These are phyloP conservation scores for Xylaria sp. DNA, from an alignment of 2,329 filamentous ascomycete genomes.

Conservation along the genomic window DNA sequence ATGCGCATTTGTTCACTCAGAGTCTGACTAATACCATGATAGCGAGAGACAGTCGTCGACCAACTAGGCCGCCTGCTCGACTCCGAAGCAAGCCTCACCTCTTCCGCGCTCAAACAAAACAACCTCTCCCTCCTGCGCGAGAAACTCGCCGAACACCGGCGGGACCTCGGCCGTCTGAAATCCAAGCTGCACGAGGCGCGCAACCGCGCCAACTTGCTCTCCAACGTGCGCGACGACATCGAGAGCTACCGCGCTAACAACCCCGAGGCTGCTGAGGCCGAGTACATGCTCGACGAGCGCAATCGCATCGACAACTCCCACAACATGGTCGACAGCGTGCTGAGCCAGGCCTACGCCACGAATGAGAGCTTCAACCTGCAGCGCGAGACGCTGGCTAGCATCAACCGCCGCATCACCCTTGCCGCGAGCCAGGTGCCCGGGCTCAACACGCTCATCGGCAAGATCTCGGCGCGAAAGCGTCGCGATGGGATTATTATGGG, in stretches of 20 bases:
- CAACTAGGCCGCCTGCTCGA: conserved; percentile 87
- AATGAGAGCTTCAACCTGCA: conserved; percentile 87
- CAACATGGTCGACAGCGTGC: conserved; percentile 79
- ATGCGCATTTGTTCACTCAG: neutral
- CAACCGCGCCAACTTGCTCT: conserved; percentile 82
- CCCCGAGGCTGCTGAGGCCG: conserved; percentile 76
- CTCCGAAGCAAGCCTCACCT: conserved; percentile 79
- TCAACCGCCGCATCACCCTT: conserved; percentile 83
- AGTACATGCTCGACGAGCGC: conserved; percentile 95
- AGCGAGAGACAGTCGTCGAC: conserved; percentile 76
- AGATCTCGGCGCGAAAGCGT: conserved; percentile 91
- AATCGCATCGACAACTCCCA: conserved; percentile 82
- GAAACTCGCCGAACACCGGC: conserved; percentile 79
- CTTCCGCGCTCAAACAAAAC: conserved; percentile 94
- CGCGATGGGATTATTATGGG: conserved; percentile 93
- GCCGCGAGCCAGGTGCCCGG: conserved; percentile 90
- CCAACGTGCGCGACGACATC: conserved; percentile 88
- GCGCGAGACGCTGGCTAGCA: conserved; percentile 78
- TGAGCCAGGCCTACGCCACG: conserved; percentile 93
- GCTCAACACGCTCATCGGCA: conserved; percentile 83
- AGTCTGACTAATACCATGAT: conserved; percentile 17
- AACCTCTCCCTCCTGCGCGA: conserved; percentile 89
- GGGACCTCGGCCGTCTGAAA: conserved; percentile 72
- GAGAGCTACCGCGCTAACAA: conserved; percentile 79
- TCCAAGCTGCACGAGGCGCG: conserved; percentile 70